Evolutionary conservation across 2,329 filamentous ascomycete genomes (phyloP).

Genomic region (Lachnellula suecica): DNA sequence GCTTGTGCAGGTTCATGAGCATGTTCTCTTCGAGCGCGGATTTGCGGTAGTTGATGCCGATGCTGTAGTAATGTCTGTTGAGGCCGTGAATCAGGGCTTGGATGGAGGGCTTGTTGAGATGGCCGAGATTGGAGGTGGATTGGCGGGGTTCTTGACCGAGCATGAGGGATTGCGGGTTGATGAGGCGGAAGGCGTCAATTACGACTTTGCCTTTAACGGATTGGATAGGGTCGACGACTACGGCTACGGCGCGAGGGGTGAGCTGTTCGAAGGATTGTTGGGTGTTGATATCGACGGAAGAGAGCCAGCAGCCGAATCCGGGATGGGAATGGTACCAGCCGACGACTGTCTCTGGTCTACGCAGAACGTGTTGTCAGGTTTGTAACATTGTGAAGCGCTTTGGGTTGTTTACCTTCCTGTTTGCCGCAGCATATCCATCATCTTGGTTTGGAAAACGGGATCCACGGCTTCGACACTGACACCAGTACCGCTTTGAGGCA

Average conservation of each 20-base stretch:
- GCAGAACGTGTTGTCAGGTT: constrained; percentile 11
- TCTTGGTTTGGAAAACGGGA: constrained; percentile 98
- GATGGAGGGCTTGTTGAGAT: constrained; percentile 99
- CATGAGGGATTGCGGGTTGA: constrained; percentile 97
- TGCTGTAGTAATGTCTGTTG: constrained; percentile 99
- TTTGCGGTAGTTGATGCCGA: constrained; percentile 97
- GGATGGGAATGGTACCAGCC: constrained; percentile 99
- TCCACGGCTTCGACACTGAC: constrained; percentile 98
- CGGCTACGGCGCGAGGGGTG: constrained; percentile 92
- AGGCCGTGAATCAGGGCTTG: constrained; percentile 97
- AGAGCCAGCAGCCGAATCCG: constrained; percentile 98
- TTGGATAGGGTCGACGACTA: constrained; percentile 97
- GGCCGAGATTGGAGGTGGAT: constrained; percentile 95
- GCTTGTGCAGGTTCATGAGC: constrained; percentile 99
- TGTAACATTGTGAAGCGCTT: neutral
- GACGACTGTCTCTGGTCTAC: constrained; percentile 90
- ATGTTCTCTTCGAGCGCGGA: constrained; percentile 98
- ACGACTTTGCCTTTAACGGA: constrained; percentile 99
- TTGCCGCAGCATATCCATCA: constrained; percentile 99
- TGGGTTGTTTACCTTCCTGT: constrained; percentile 72
- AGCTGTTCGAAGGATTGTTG: constrained; percentile 99
- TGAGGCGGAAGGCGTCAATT: constrained; percentile 97
- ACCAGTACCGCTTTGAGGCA: constrained; percentile 97
- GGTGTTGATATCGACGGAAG: constrained; percentile 98
- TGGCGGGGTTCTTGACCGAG: constrained; percentile 97